phyloP scores from a whole-genome alignment of 352 stramenopile species.

The Phytophthora hybrid region DNA sequence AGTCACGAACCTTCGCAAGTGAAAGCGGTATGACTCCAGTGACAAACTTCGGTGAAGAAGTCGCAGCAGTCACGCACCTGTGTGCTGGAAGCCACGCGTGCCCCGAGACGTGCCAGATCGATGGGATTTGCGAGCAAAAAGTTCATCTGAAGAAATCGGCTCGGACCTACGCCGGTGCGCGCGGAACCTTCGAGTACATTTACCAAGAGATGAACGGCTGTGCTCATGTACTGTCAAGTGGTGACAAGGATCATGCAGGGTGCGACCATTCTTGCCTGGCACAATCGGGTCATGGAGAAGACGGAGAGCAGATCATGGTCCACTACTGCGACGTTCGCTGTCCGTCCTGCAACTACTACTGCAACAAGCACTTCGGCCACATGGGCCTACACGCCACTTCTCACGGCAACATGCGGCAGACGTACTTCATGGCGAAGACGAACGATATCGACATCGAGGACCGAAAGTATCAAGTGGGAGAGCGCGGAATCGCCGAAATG shows the following conservation, averaged over 20 bases:
- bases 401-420: constrained; percentile 79
- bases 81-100: constrained; percentile 54
- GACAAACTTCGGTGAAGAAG: not conserved
- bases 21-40: constrained; percentile 17
- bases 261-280: constrained; percentile 50
- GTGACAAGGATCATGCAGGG: constrained; percentile 42
- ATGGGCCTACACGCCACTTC: constrained; percentile 57
- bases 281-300: constrained; percentile 7
- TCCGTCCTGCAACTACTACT: constrained; percentile 73
- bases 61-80: constrained; percentile 50
- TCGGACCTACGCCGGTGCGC: constrained; percentile 55
- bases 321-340: constrained; percentile 69
- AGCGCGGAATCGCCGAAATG: constrained; percentile 51
- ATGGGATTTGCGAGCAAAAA: constrained; percentile 71
- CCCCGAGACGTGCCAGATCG: constrained; percentile 47
- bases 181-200: constrained; percentile 63
- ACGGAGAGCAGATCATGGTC: constrained; percentile 20
- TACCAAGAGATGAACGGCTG: constrained; percentile 77
- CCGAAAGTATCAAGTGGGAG: constrained; percentile 46
- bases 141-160: constrained; percentile 62
- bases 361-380: constrained; percentile 62
- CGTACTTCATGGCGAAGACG: constrained; percentile 63
- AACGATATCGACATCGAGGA: constrained; percentile 57
- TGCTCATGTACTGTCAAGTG: constrained; percentile 36
- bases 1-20: constrained; percentile 5